These are phyloP conservation scores for Cutaneotrichosporon arboriforme DNA, from an alignment of 1,284 basidiomycete genomes.

Conservation along the genomic window DNA sequence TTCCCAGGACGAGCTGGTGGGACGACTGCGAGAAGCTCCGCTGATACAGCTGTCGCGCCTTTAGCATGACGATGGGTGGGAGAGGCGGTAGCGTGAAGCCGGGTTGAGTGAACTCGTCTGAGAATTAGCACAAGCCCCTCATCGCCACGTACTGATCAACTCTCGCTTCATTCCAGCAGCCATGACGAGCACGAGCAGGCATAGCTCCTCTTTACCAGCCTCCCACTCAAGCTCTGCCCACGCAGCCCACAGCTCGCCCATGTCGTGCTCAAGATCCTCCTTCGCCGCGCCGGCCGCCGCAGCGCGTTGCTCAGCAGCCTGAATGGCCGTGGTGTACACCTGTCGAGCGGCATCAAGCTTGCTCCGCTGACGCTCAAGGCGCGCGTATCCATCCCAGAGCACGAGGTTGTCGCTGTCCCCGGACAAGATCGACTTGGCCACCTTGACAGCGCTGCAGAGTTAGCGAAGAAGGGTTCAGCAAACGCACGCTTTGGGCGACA, in stretches of 20 bases:
- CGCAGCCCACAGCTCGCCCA: conserved; percentile 65
- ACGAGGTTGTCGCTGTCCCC: conserved; percentile 59
- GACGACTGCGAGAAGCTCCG: conserved; percentile 5
- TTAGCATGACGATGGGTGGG: conserved; percentile 25
- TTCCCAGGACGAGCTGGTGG: conserved; percentile 24
- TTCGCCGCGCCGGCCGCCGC: conserved; percentile 7
- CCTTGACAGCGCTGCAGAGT: conserved; percentile 50
- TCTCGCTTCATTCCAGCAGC: conserved; percentile 21
- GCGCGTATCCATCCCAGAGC: conserved; percentile 76
- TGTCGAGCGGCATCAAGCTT: conserved; percentile 70
- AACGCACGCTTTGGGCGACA: conserved; percentile 33
- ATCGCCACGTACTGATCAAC: conserved; percentile 6
- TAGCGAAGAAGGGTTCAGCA: not conserved
- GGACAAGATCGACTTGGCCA: conserved; percentile 66
- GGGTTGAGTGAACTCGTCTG: not conserved
- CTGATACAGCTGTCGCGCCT: conserved; percentile 27
- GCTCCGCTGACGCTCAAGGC: conserved; percentile 67
- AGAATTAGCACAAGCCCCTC: not conserved
- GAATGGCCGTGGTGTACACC: conserved; percentile 63
- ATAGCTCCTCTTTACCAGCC: conserved; percentile 19
- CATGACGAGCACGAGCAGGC: conserved; percentile 28
- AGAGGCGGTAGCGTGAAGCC: conserved; percentile 4
- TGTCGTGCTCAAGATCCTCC: conserved; percentile 22
- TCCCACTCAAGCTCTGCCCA: conserved; percentile 81
- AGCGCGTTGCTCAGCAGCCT: conserved; percentile 28